phyloP scores from a whole-genome alignment of 2,329 filamentous ascomycete genomes.

The Alternaria consortialis region DNA sequence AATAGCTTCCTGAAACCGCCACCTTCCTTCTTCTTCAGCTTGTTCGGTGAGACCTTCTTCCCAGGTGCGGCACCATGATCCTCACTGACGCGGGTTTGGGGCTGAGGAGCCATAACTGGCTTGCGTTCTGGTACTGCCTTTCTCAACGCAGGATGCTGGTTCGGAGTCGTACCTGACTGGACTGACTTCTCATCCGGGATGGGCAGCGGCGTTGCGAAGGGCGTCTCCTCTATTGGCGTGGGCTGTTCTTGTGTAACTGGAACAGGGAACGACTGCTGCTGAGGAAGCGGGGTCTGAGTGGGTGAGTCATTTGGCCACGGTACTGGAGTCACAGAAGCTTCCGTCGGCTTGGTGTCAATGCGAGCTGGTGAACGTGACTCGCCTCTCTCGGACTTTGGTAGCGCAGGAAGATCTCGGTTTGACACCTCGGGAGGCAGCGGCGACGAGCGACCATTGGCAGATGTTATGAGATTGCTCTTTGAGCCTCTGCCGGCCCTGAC shows the following conservation, averaged over 20 bases:
- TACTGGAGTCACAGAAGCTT: slow-evolving; percentile 47
- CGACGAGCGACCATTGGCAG: slow-evolving; percentile 45
- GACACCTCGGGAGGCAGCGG: slow-evolving; percentile 36
- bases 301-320: slow-evolving; percentile 40
- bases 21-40: slow-evolving; percentile 49
- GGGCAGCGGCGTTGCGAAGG: slow-evolving; percentile 9
- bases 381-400: slow-evolving; percentile 47
- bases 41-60: slow-evolving; percentile 47
- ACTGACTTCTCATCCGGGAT: slow-evolving; percentile 44
- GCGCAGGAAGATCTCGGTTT: slow-evolving; percentile 54
- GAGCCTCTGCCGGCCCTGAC: slow-evolving; percentile 74
- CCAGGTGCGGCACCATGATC: slow-evolving; percentile 26
- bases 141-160: slow-evolving; percentile 56
- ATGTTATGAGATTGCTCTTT: slow-evolving; percentile 53
- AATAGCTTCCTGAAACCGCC: slow-evolving; percentile 54
- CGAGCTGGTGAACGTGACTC: slow-evolving; percentile 43
- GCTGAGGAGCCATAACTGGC: slow-evolving; percentile 19
- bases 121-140: slow-evolving; percentile 40
- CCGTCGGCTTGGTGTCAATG: slow-evolving; percentile 28
- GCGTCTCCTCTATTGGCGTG: slow-evolving; percentile 5
- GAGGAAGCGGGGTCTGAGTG: slow-evolving; percentile 39
- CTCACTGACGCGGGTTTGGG: slow-evolving; percentile 30
- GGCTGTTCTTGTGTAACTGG: slow-evolving; percentile 3
- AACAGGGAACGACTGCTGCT: slow-evolving; percentile 38
- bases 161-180: slow-evolving; percentile 28